A percentile compares a stretch with the other conserved stretches of the same genome.
Conservation (phyloP, 352 stramenopile genomes). For the Globisporangium paroecandrum region DNA sequence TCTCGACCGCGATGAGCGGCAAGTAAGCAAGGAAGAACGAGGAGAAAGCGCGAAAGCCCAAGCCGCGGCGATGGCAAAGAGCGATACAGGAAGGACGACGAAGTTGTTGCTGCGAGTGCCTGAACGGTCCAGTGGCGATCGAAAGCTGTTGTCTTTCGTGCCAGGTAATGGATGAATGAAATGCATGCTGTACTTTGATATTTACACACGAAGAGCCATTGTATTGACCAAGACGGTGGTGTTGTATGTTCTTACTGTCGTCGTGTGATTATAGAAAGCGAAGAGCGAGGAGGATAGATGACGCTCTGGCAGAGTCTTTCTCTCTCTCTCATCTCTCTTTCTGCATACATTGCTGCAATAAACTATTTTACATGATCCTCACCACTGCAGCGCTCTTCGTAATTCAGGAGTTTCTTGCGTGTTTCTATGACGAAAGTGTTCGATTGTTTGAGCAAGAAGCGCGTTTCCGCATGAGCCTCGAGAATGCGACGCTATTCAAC, state of each 20-base stretch:
- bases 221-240: neutral
- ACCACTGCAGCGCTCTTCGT: neutral
- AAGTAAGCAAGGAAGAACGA: conserved; percentile 5
- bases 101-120: neutral
- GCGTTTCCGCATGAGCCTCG: neutral
- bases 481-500: neutral
- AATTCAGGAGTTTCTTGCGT: neutral
- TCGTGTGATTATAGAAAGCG: neutral
- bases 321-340: neutral
- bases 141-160: neutral
- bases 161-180: neutral
- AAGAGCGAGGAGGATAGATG: neutral
- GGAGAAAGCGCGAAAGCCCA: neutral
- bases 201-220: neutral
- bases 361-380: conserved; percentile 7
- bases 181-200: neutral
- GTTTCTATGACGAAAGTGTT: neutral
- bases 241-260: neutral
- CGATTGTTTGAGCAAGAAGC: neutral
- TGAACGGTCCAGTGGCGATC: neutral
- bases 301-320: neutral
- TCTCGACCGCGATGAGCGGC: conserved; percentile 46
- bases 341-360: conserved; percentile 8
- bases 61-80: neutral
- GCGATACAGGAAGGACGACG: neutral